Percentiles rank a stretch among this genome's conserved stretches.
These are phyloP conservation scores for Sporothrix sp. DNA, from an alignment of 2,329 filamentous ascomycete species.

Conservation along the genomic window DNA sequence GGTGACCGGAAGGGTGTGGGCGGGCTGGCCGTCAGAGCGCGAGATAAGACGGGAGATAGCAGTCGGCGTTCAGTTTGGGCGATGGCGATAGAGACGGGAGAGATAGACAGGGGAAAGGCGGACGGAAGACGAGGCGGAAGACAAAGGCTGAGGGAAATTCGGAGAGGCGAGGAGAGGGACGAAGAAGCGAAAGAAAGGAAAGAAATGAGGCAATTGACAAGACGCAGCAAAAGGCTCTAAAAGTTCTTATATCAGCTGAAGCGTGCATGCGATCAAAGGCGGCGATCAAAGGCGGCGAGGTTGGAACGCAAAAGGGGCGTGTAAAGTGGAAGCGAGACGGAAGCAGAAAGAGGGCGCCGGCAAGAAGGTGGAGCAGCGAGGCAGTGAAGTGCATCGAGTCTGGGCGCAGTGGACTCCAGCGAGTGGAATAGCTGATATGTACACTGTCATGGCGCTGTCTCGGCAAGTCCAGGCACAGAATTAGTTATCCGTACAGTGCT, in stretches of 20 bases:
- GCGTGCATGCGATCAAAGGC: too few relatives aligned
- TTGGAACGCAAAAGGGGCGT: background rate
- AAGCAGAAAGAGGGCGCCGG: background rate
- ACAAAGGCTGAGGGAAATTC: too few relatives aligned
- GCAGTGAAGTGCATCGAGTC: background rate
- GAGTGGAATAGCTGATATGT: too few relatives aligned
- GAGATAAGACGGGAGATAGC: too few relatives aligned
- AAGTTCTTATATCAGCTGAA: background rate
- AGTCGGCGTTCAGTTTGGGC: too few relatives aligned
- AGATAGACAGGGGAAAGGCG: background rate
- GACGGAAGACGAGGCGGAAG: background rate
- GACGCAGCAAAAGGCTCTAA: background rate
- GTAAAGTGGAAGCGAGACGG: background rate
- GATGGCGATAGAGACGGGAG: background rate
- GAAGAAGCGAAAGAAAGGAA: background rate
- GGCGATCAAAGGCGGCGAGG: background rate
- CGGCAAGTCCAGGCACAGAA: conserved; percentile 6
- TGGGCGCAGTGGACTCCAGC: background rate
- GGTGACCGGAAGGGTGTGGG: too few relatives aligned
- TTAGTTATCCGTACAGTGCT: too few relatives aligned
- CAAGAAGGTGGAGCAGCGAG: background rate
- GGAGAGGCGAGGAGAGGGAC: background rate
- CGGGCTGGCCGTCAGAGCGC: too few relatives aligned
- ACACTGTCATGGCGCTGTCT: too few relatives aligned
- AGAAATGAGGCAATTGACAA: background rate